Conservation (phyloP, 805 yeast species). For the Metschnikowia baotianmanensis region DNA sequence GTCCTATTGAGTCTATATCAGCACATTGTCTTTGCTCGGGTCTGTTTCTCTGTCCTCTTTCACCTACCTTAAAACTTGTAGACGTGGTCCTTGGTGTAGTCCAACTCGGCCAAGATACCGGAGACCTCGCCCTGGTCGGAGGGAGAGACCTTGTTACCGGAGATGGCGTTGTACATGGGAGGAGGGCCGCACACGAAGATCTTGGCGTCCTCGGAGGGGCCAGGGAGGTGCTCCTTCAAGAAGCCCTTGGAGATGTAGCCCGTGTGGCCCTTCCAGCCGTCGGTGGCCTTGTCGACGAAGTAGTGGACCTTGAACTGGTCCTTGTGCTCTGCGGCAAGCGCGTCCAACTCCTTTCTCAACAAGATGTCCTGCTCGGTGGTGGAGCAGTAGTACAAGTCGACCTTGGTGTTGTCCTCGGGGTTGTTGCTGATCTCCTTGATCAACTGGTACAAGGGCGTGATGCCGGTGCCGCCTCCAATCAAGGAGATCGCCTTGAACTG, state of each 20-base stretch:
- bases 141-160: conserved; percentile 84
- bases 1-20: no score
- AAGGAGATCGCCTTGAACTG: conserved; percentile 74
- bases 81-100: conserved; percentile 82
- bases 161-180: conserved; percentile 78
- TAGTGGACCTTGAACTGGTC: conserved; percentile 76
- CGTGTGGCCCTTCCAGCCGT: conserved; percentile 51
- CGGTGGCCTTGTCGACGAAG: conserved; percentile 70
- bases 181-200: conserved; percentile 97
- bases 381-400: conserved; percentile 78
- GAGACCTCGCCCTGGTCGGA: conserved; percentile 92
- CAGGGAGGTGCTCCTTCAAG: conserved; percentile 58
- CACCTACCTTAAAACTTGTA: conserved; percentile 64
- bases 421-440: conserved; percentile 70
- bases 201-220: conserved; percentile 57
- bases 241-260: conserved; percentile 82
- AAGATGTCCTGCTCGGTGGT: conserved; percentile 76
- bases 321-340: conserved; percentile 60
- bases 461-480: conserved; percentile 96
- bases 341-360: conserved; percentile 75
- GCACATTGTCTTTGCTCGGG: no score
- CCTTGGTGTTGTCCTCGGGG: conserved; percentile 87
- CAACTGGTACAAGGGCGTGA: conserved; percentile 92
- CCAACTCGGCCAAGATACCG: conserved; percentile 86
- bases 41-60: no score